A percentile compares a stretch with the other conserved stretches of the same genome.
phyloP scores from a whole-genome alignment of 192 early-diverging fungal species.

The Ambispora gerdemannii region DNA sequence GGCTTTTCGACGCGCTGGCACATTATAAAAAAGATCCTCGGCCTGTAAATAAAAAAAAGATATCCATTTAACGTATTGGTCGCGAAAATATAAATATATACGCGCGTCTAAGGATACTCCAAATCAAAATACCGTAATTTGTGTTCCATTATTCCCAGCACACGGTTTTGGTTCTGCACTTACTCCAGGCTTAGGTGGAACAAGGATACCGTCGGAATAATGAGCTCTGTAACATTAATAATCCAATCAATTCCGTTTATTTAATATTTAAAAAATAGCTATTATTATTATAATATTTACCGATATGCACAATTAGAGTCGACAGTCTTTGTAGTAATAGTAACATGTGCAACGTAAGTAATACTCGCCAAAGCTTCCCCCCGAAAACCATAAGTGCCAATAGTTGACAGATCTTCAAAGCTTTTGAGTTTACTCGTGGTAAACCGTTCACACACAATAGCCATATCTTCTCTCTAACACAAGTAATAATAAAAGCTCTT shows the following conservation, averaged over 20 bases:
- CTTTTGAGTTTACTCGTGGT: slow-evolving; percentile 87
- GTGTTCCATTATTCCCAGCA: slow-evolving; percentile 94
- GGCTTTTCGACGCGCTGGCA: slow-evolving; percentile 79
- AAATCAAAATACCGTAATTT: slow-evolving; percentile 78
- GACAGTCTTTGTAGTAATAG: slow-evolving; percentile 75
- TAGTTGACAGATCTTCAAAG: slow-evolving; percentile 81
- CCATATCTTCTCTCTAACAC: slow-evolving; percentile 75
- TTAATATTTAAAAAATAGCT: too few relatives aligned
- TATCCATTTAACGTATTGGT: not conserved
- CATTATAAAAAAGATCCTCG: slow-evolving; percentile 96
- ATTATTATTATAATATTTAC: too few relatives aligned
- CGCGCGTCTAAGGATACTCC: not conserved
- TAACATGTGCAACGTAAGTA: slow-evolving; percentile 90
- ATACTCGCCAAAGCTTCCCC: slow-evolving; percentile 98
- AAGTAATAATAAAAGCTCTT: slow-evolving; percentile 4
- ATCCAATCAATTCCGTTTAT: too few relatives aligned
- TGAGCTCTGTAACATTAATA: slow-evolving; percentile 54
- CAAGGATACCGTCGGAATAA: slow-evolving; percentile 86
- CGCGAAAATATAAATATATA: not conserved
- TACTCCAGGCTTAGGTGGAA: slow-evolving; percentile 69
- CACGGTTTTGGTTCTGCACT: slow-evolving; percentile 83
- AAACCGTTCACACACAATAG: slow-evolving; percentile 90
- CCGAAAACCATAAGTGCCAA: slow-evolving; percentile 93
- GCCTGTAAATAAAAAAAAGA: slow-evolving; percentile 47
- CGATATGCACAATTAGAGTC: slow-evolving; percentile 73